Evolutionary conservation across 2,329 filamentous ascomycete genomes (phyloP).

Genomic region (Nothomitra cinnamomea): DNA sequence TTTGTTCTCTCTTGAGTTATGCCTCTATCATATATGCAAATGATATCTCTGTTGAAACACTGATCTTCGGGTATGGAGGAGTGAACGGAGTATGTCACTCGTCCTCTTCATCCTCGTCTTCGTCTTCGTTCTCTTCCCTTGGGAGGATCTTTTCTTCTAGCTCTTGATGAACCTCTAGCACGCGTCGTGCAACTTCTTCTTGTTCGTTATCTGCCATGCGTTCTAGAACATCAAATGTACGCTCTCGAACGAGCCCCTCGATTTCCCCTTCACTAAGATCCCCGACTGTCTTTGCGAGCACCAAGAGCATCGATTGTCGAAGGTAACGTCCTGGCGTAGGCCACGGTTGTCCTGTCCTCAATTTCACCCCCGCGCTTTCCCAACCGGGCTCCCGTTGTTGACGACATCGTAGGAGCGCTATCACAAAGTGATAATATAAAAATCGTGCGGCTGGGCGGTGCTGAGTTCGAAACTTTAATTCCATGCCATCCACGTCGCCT

Average conservation of each 20-base stretch:
- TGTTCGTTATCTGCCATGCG: background rate
- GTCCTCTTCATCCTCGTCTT: background rate
- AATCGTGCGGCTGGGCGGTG: slow-evolving; percentile 8
- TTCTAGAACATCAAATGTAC: background rate
- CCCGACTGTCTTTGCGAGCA: background rate
- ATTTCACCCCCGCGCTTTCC: slow-evolving; percentile 1
- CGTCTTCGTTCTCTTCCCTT: background rate
- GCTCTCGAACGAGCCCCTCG: background rate
- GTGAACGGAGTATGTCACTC: background rate
- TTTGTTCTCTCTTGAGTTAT: too few species aligned
- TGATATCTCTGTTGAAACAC: too few species aligned
- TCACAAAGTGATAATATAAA: slow-evolving; percentile 8
- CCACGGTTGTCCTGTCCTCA: background rate
- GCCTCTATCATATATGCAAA: too few species aligned
- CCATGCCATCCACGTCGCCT: slow-evolving; percentile 4
- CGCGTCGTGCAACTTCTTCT: background rate
- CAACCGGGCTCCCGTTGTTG: background rate
- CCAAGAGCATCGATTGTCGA: slow-evolving; percentile 3
- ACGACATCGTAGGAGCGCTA: slow-evolving; percentile 6
- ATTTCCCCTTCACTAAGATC: slow-evolving; percentile 3
- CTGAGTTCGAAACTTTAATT: slow-evolving; percentile 6
- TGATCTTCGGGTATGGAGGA: too few species aligned
- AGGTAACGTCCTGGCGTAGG: slow-evolving; percentile 1
- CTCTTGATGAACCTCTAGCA: background rate
- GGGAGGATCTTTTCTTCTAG: background rate